Conservation (phyloP, 2,329 filamentous ascomycete species). For the Scytalidium lignicola region DNA sequence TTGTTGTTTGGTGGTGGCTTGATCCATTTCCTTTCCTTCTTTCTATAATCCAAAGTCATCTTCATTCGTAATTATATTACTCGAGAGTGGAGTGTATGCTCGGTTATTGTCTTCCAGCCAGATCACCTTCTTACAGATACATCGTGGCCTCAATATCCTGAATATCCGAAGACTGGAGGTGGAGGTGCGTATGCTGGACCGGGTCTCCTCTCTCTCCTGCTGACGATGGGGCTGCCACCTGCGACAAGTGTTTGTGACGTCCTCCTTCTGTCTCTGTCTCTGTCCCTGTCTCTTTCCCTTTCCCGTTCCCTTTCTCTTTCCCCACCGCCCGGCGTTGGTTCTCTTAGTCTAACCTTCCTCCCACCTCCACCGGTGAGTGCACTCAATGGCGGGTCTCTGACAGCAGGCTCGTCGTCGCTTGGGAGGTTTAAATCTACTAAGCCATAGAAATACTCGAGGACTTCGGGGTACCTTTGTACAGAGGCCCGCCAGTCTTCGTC, state of each 20-base stretch:
- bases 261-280: conserved; percentile 3
- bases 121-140: too few species aligned
- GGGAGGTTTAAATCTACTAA: conserved; percentile 64
- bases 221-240: not conserved
- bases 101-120: too few species aligned
- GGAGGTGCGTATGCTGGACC: not conserved
- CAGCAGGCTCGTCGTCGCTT: conserved; percentile 51
- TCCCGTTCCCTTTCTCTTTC: conserved; percentile 11
- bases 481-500: conserved; percentile 74
- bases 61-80: too few species aligned
- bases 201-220: conserved; percentile 1
- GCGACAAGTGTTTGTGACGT: not conserved
- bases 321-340: conserved; percentile 14
- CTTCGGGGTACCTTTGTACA: conserved; percentile 72
- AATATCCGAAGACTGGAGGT: not conserved
- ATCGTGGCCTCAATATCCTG: not conserved
- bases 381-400: conserved; percentile 56
- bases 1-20: too few species aligned
- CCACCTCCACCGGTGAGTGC: conserved; percentile 19
- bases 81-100: too few species aligned
- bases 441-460: conserved; percentile 75
- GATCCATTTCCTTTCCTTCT: too few species aligned
- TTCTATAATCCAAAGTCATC: too few species aligned
- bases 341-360: conserved; percentile 21
- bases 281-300: conserved; percentile 6